phyloP scores from a whole-genome alignment of 768 basidiomycete species.

The Suillus decipiens region DNA sequence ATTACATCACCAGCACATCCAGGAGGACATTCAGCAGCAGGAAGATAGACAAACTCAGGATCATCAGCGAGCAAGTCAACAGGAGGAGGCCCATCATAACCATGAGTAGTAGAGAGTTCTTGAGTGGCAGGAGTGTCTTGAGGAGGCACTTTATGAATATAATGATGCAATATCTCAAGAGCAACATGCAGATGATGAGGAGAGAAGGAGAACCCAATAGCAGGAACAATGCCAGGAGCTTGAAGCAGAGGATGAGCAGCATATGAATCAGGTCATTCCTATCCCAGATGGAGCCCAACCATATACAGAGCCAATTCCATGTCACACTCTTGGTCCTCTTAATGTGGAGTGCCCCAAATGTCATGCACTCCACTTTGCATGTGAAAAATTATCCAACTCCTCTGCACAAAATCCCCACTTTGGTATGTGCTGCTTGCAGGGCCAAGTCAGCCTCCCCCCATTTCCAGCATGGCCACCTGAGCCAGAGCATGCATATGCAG shows the following conservation, averaged over 20 bases:
- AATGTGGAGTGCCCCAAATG: slow-evolving; percentile 21
- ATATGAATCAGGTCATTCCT: background rate
- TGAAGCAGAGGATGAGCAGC: background rate
- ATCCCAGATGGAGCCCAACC: background rate
- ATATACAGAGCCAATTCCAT: slow-evolving; percentile 17
- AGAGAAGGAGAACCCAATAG: background rate
- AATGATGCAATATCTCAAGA: too few relatives aligned
- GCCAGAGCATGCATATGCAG: slow-evolving; percentile 24
- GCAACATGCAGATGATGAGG: too few relatives aligned
- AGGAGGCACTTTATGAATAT: background rate
- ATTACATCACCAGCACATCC: background rate
- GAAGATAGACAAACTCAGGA: too few relatives aligned
- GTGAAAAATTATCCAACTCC: slow-evolving; percentile 15
- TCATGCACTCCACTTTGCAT: slow-evolving; percentile 20
- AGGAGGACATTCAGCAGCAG: background rate
- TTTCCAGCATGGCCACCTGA: slow-evolving; percentile 22
- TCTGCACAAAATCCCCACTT: slow-evolving; percentile 14
- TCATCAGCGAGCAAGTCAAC: background rate
- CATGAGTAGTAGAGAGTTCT: background rate
- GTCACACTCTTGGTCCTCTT: slow-evolving; percentile 14
- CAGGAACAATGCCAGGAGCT: background rate
- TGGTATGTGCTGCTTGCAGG: slow-evolving; percentile 31
- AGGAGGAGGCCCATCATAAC: background rate
- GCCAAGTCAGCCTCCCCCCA: slow-evolving; percentile 24
- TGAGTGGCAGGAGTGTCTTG: background rate